Percentiles rank a stretch among this genome's conserved stretches.
These are phyloP conservation scores for Zymoseptoria crescenta DNA, from an alignment of 2,329 filamentous ascomycete species.

Conservation along the genomic window DNA sequence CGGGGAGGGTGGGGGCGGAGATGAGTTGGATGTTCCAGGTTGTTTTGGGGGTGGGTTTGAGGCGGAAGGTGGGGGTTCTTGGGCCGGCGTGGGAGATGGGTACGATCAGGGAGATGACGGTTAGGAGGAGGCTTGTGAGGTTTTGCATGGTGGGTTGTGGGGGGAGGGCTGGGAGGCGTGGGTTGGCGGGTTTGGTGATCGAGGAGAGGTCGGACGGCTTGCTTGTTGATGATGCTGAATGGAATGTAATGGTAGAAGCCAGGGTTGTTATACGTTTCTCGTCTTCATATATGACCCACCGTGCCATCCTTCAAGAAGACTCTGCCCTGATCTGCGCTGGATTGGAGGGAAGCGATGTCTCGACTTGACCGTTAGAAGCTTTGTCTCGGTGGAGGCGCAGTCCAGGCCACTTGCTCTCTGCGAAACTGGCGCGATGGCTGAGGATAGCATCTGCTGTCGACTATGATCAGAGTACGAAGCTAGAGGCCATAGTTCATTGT, in stretches of 20 bases:
- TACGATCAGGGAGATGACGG: not conserved
- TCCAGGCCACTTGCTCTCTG: not conserved
- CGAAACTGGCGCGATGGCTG: not conserved
- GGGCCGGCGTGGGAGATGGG: not conserved
- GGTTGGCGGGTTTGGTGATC: not conserved
- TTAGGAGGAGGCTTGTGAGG: not conserved
- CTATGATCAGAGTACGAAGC: not conserved
- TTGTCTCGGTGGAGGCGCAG: not conserved
- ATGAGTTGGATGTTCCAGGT: conserved; percentile 14
- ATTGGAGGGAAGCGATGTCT: not conserved
- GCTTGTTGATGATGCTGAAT: too few relatives aligned
- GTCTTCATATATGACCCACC: not conserved
- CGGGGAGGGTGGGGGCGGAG: conserved; percentile 1
- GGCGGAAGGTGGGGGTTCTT: not conserved
- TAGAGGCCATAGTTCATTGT: not conserved
- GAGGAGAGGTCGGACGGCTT: too few relatives aligned
- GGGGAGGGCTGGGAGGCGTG: not conserved
- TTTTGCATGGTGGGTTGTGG: not conserved
- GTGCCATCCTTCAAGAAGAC: not conserved
- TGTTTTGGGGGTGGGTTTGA: conserved; percentile 9
- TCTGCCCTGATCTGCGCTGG: not conserved
- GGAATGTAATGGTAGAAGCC: too few relatives aligned
- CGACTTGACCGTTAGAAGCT: not conserved
- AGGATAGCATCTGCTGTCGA: not conserved
- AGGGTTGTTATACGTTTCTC: too few relatives aligned